Evolutionary conservation across 371 early-diverging fungal species (phyloP), one percentile per base, ranked within the genome.

Genomic region (Lichtheimia corymbifera): DNA sequence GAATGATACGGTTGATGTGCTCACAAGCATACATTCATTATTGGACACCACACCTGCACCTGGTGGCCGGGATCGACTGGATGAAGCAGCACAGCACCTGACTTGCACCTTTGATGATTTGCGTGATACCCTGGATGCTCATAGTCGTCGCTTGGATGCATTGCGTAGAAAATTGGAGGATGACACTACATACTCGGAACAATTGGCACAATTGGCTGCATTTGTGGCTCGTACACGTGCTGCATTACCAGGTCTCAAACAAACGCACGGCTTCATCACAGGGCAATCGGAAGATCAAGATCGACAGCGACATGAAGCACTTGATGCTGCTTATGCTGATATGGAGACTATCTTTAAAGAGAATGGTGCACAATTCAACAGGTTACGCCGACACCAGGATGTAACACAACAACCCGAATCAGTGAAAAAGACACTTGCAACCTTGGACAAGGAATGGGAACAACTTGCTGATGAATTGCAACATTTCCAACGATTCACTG

Each of bases 261-360:
- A 80, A 35, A 68, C 70, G 3, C 73, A 70, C 45, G 80, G 80
- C 5, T 76, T 80, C 42, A 76, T 80, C 63, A 80, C 74, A 0
- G 80, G 80, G 3, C 71, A 74, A 51, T 74, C 75, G 14, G 68
- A 74, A 51, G 71, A 72, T 22, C 77, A 80, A 35, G 80, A 80
- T 49, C 59, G 67, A 4, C 59, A 70, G 5, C 61, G 75, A 0
- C 70, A 64, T 47, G 65, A 71, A 1, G 64, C 52, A 47, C 52
- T 80, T 7, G 28, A 64, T 6, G 60, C 63, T 2, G 57, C 67
- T 0, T 25, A 71, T 5, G 47, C n/a, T 12, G 44, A 58, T 14
- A 57, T 78, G 47, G 45, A 53, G 7, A 9, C 49, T n/a, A 41
- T 63, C 0, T 71, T 62, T 28, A 50, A 55, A n/a, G 62, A 58